Evolutionary conservation across 176 grass and related monocot genomes (phyloP), one percentile per base, ranked within the genome.

Genomic region (Poa pratensis): DNA sequence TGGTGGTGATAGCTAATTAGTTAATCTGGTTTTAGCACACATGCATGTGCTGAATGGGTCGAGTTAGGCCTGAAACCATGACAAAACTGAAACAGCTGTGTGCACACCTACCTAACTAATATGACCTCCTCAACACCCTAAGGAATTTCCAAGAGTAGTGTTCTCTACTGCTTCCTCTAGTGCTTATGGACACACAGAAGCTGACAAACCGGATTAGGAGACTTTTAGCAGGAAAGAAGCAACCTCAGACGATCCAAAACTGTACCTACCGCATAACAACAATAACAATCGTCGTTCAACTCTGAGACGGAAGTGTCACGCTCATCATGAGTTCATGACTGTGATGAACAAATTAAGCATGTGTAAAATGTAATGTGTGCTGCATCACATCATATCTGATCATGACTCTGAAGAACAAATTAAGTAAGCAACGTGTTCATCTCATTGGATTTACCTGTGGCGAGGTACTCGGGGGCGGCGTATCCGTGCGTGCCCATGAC

Each of bases 401-500:
- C 45, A 48, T 5, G 48, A 50, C 48, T 15, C 14, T 50, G 48
- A 50, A 50, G 48, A 50, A 50, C 13, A 50, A 16, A 4, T 14
- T 4, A 3, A 35, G 2, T 57, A 39, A 26, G n/a, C 13, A 17
- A 42, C 3, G n/a, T 70, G n/a, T 10, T 34, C 1, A 3, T 50
- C 3, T 50, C 48, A 5, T 3, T 16, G 14, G 48, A 16, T 50
- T 48, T 50, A 50, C 48, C 94, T 82, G 94, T 96, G 6, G 94
- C 91, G 5, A 96, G 87, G 81, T 96, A 96, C 80, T 96, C 94
- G 16, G 94, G 94, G 40, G 94, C 94, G 9, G 94, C 94, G 37
- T 96, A 93, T 18, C 94, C 94, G 61, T 93, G 89, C 22, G 94
- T 96, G n/a, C 94, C 94, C 94, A 96, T 96, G 71, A 96, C 94